Conservation (phyloP, 345 rosid species). For the Brassica nigra region DNA sequence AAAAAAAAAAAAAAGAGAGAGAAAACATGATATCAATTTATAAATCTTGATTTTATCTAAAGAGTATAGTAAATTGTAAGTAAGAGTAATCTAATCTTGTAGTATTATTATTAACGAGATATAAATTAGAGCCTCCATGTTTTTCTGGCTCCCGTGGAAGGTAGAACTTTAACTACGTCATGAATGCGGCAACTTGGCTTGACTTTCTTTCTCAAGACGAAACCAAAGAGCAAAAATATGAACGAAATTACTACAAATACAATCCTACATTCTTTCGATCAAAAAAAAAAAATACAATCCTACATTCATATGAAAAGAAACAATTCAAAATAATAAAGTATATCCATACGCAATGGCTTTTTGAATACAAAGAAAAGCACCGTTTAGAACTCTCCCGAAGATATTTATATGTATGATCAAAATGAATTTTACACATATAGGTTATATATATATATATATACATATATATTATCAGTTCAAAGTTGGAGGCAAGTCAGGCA, state of each 20-base stretch:
- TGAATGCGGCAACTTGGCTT: constrained; percentile 35
- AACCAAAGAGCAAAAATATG: constrained; percentile 23
- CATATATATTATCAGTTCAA: not conserved
- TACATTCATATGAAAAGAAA: constrained; percentile 3
- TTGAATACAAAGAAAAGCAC: constrained; percentile 11
- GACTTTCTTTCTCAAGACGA: constrained; percentile 25
- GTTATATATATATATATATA: not conserved
- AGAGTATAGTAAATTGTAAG: not conserved
- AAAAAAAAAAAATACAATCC: not conserved
- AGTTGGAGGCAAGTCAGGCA: not conserved
- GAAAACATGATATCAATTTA: not conserved
- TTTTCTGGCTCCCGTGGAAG: constrained; percentile 13
- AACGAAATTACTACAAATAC: constrained; percentile 6
- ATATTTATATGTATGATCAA: not conserved
- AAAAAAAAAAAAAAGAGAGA: not conserved
- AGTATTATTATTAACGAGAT: not conserved
- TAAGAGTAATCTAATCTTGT: not conserved
- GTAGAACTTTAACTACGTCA: constrained; percentile 25
- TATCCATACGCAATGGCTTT: constrained; percentile 11
- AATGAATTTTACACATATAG: not conserved
- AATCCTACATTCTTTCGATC: constrained; percentile 4
- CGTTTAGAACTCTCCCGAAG: not conserved
- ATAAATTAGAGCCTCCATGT: not conserved
- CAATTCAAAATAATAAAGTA: not conserved
- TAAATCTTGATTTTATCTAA: not conserved